Conservation (phyloP, 176 grass and related monocot genomes). For the Musa schizocarpa region DNA sequence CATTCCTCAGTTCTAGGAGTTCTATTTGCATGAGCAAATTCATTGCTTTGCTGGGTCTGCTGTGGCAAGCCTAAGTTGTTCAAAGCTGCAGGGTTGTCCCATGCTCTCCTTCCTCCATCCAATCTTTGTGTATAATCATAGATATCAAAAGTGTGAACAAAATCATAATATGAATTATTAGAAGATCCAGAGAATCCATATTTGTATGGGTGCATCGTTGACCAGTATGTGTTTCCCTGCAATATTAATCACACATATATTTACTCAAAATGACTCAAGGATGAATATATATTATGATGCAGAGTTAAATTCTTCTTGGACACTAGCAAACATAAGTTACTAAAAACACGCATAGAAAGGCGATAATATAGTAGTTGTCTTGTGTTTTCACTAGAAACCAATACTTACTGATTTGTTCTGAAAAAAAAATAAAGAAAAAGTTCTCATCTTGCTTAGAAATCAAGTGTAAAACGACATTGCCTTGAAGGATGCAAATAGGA, state of each 20-base stretch:
- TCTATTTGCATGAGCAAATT: conserved; percentile 30
- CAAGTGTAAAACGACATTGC: neutral
- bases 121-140: conserved; percentile 63
- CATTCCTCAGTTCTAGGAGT: conserved; percentile 60
- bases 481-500: neutral
- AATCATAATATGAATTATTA: conserved; percentile 66
- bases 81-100: conserved; percentile 52
- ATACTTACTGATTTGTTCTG: neutral
- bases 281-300: neutral
- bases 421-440: neutral
- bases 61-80: conserved; percentile 38
- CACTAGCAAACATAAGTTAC: neutral
- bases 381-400: neutral
- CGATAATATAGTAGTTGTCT: neutral
- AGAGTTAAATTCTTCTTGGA: neutral
- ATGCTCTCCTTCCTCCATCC: conserved; percentile 58
- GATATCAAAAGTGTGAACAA: conserved; percentile 54
- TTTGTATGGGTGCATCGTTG: conserved; percentile 82
- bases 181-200: conserved; percentile 65
- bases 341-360: neutral
- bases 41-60: conserved; percentile 32
- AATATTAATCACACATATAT: neutral
- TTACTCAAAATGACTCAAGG: neutral
- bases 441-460: neutral
- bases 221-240: conserved; percentile 90